Base-by-base conservation (phyloP, 23 red algal species). In the Gracilaria vermiculophylla region DNA sequence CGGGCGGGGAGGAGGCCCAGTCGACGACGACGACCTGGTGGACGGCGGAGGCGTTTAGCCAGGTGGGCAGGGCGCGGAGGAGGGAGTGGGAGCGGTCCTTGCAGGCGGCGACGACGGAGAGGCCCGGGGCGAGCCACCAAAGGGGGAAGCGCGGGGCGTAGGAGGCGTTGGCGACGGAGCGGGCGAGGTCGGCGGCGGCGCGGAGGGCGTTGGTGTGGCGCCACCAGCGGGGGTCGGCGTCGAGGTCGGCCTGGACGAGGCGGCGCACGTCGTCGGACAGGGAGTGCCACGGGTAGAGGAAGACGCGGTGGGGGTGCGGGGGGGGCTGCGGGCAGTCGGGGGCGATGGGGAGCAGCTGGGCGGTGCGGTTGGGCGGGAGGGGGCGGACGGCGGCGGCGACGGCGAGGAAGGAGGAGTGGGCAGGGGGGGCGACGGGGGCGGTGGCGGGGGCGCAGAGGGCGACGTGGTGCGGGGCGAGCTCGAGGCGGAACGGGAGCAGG, bases 81-180 rank as follows among this genome's bases (percentile, higher is more conserved):
- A 97, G 64, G 52, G 89, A 64, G 7, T 76, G 49, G 1, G 58
- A 37, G 35, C 94, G 89, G 40, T 93, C 94, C 61, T 93, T 90
- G 44, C 94, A 97, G 39, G 94, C 94, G 32, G 94, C 94, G 23
- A 97, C 78, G 19, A 97, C 29, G 13, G 79, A 80, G 4, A 90
- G 51, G 34, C 92, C 82, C 6, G 65, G n/a, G 9, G 6, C 29
- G 3, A 94, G 48, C 92, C 91, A 94, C 91, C 36, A 48, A 10
- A 24, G 67, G 17, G 34, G 3, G 65, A 11, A 70, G 34, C 3
- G 67, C 67, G 67, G 21, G 32, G 67, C 39, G 9, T 73, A 28
- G 3, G 67, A 45, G n/a, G 0, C 1, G 42, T 73, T 42, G 39
- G 11, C 15, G 32, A 16, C 39, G 67, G 67, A 8, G 20, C 67